Conservation (phyloP, 768 basidiomycete genomes). For the Melanogaster broomeanus region DNA sequence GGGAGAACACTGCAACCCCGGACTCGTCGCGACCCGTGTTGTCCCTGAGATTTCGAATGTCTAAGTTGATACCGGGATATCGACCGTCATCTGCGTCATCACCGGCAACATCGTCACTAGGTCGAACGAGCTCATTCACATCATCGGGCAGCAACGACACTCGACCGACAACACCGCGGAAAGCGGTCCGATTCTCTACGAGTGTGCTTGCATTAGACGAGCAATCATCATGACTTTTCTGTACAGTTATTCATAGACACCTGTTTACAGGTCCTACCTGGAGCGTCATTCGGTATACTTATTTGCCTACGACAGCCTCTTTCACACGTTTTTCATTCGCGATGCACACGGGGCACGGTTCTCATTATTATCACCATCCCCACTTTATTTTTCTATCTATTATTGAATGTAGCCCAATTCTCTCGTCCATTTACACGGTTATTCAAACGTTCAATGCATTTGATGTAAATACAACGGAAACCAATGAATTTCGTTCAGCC, state of each 20-base stretch:
- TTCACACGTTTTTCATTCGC: conserved; percentile 22
- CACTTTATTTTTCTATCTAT: conserved; percentile 28
- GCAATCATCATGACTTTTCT: conserved; percentile 13
- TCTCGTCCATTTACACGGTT: conserved; percentile 1
- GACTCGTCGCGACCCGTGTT: conserved; percentile 31
- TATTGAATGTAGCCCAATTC: conserved; percentile 33
- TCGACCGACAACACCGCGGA: conserved; percentile 49
- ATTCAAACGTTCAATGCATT: background rate
- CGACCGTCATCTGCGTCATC: conserved; percentile 41
- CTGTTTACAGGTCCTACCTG: conserved; percentile 3
- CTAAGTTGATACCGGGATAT: conserved; percentile 49
- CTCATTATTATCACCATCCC: conserved; percentile 10
- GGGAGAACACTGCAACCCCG: conserved; percentile 25
- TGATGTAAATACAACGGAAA: background rate
- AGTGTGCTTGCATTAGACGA: conserved; percentile 36
- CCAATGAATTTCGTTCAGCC: background rate
- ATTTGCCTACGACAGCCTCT: conserved; percentile 9
- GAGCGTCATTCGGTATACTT: background rate
- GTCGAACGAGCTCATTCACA: conserved; percentile 29
- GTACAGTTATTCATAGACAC: background rate
- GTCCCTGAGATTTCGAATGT: conserved; percentile 51
- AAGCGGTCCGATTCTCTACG: conserved; percentile 64
- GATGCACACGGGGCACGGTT: conserved; percentile 21
- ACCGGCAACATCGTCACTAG: conserved; percentile 36
- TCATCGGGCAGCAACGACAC: conserved; percentile 36